These are phyloP conservation scores for Rubia occidens DNA, from an alignment of 305 asterid genomes.

Conservation along the genomic window DNA sequence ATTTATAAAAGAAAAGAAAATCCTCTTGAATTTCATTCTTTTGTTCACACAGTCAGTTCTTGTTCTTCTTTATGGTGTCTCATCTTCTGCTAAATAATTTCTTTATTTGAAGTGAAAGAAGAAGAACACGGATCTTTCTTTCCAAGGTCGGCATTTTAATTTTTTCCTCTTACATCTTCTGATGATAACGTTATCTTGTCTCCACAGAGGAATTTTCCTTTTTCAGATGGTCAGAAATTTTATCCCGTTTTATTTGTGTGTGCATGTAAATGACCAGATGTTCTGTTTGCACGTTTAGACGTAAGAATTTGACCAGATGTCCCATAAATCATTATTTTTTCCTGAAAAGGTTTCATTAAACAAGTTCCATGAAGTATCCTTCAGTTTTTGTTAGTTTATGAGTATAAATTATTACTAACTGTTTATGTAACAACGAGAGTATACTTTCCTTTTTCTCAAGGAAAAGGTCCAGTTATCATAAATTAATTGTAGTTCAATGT, in stretches of 20 bases:
- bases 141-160: not conserved
- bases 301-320: slow-evolving; percentile 17
- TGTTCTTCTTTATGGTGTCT: slow-evolving; percentile 7
- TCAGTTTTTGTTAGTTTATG: too few relatives aligned
- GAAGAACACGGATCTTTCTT: not conserved
- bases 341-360: not conserved
- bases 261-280: slow-evolving; percentile 4
- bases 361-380: not conserved
- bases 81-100: not conserved
- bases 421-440: not conserved
- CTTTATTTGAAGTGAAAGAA: not conserved
- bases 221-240: not conserved
- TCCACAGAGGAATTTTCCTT: not conserved
- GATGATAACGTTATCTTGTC: not conserved
- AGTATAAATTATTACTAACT: too few relatives aligned
- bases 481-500: not conserved
- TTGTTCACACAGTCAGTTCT: not conserved
- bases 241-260: not conserved
- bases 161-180: not conserved
- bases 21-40: not conserved
- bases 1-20: not conserved
- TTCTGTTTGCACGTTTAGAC: slow-evolving; percentile 10
- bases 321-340: not conserved
- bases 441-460: not conserved
- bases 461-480: too few relatives aligned